phyloP scores from a whole-genome alignment of 139 green algal genomes.

The Astrephomene gubernaculifera region DNA sequence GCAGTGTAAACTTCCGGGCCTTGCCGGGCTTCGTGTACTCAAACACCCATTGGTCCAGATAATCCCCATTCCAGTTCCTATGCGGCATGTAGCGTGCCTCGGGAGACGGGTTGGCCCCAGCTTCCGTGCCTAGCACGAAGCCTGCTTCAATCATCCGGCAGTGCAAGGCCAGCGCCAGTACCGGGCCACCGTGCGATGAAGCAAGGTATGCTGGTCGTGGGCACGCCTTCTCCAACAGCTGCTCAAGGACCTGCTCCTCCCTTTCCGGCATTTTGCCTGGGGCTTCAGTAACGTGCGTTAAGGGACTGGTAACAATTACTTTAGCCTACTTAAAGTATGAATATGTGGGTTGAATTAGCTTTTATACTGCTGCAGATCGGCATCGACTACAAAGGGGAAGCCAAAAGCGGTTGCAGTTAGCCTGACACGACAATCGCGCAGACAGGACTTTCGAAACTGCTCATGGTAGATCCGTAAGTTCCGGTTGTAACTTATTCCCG shows the following conservation, averaged over 20 bases:
- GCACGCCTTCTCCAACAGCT: background rate
- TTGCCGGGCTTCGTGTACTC: slow-evolving; percentile 29
- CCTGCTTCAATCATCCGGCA: slow-evolving; percentile 19
- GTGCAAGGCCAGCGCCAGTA: slow-evolving; percentile 7
- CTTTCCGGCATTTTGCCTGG: background rate
- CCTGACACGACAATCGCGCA: no score
- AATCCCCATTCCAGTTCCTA: slow-evolving; percentile 26
- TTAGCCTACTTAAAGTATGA: no score
- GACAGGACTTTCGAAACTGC: no score
- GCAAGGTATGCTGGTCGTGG: slow-evolving; percentile 5
- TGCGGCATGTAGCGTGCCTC: background rate
- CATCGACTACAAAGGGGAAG: no score
- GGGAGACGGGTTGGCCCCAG: background rate
- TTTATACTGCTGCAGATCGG: no score
- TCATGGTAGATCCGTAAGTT: no score
- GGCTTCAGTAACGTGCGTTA: background rate
- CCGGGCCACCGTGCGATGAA: background rate
- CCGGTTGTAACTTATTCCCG: no score
- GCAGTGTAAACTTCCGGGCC: slow-evolving; percentile 41
- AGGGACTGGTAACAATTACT: no score
- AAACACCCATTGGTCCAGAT: slow-evolving; percentile 43
- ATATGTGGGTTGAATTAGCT: no score
- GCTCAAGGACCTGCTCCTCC: background rate
- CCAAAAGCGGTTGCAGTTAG: no score
- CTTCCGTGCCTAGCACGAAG: background rate